Conservation (phyloP, 2,329 filamentous ascomycete genomes). For the Endothia cerciana region DNA sequence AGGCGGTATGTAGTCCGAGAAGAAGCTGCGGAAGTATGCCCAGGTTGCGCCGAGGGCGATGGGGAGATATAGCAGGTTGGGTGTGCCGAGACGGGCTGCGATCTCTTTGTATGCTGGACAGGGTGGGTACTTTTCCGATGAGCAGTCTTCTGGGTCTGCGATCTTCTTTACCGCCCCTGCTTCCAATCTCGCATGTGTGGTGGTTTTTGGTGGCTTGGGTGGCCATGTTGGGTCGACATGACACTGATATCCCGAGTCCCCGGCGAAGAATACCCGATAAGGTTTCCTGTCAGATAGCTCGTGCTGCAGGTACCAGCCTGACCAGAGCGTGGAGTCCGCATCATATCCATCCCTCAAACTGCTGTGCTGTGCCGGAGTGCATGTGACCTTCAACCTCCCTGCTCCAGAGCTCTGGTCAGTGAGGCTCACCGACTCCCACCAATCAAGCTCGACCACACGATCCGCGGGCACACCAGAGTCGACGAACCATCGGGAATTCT, state of each 20-base stretch:
- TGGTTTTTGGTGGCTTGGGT: constrained; percentile 23
- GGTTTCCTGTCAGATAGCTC: constrained; percentile 39
- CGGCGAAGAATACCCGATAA: constrained; percentile 67
- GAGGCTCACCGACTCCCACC: constrained; percentile 66
- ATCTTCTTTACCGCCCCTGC: constrained; percentile 6
- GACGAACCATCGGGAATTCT: constrained; percentile 68
- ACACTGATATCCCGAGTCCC: constrained; percentile 68
- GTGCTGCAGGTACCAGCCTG: constrained; percentile 63
- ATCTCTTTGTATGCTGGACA: constrained; percentile 36
- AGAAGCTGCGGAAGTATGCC: constrained; percentile 34
- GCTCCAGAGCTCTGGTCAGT: constrained; percentile 32
- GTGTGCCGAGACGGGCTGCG: constrained; percentile 31
- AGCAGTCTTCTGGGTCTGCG: constrained; percentile 8
- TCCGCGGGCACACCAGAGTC: constrained; percentile 53
- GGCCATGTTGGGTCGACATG: constrained; percentile 34
- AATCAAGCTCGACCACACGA: constrained; percentile 68
- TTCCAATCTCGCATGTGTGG: constrained; percentile 14
- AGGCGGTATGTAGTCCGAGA: constrained; percentile 31
- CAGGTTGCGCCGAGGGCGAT: constrained; percentile 35
- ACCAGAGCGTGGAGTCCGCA: constrained; percentile 66
- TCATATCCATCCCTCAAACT: constrained; percentile 62
- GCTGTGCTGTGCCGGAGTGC: constrained; percentile 72
- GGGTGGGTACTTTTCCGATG: constrained; percentile 25
- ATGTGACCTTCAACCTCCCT: constrained; percentile 57
- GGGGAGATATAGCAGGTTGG: constrained; percentile 33